Evolutionary conservation across 129 eudicot genomes (phyloP).

Genomic region (Centella asiatica): DNA sequence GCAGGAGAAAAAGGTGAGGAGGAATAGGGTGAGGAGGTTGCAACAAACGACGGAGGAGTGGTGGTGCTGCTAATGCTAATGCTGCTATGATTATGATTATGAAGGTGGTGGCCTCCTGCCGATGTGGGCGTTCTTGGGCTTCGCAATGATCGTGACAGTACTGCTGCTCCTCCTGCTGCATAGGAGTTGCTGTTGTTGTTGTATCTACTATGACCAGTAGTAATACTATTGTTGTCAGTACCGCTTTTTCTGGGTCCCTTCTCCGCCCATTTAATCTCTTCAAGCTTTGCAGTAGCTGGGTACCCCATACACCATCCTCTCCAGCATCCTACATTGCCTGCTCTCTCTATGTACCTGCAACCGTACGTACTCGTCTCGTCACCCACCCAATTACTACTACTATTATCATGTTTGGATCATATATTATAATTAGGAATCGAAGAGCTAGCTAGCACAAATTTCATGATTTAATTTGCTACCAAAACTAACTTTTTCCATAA

Average conservation of each 20-base stretch:
- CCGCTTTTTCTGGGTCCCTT: conserved; percentile 62
- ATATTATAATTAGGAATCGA: not conserved
- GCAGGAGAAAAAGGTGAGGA: conserved; percentile 32
- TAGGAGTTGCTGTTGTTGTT: conserved; percentile 7
- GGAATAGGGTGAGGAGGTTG: conserved; percentile 50
- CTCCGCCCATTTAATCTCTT: conserved; percentile 82
- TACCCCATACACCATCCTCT: conserved; percentile 50
- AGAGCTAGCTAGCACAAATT: not conserved
- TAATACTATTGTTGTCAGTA: conserved; percentile 8
- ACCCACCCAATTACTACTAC: too few relatives aligned
- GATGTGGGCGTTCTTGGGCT: conserved; percentile 35
- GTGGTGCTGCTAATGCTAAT: too few relatives aligned
- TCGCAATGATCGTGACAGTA: conserved; percentile 38
- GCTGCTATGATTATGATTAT: too few relatives aligned
- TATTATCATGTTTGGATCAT: not conserved
- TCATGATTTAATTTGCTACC: not conserved
- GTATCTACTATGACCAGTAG: not conserved
- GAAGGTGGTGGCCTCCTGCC: conserved; percentile 9
- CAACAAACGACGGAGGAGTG: conserved; percentile 50
- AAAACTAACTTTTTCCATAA: too few relatives aligned
- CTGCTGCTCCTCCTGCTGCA: conserved; percentile 36
- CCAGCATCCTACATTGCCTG: conserved; percentile 59
- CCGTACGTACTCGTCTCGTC: too few relatives aligned
- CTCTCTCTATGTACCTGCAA: conserved; percentile 62
- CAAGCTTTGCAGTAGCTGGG: conserved; percentile 36